Evolutionary conservation across 1,139 yeast species (phyloP), one percentile per base, ranked within the genome.

Genomic region (Suhomyces anneliseae): DNA sequence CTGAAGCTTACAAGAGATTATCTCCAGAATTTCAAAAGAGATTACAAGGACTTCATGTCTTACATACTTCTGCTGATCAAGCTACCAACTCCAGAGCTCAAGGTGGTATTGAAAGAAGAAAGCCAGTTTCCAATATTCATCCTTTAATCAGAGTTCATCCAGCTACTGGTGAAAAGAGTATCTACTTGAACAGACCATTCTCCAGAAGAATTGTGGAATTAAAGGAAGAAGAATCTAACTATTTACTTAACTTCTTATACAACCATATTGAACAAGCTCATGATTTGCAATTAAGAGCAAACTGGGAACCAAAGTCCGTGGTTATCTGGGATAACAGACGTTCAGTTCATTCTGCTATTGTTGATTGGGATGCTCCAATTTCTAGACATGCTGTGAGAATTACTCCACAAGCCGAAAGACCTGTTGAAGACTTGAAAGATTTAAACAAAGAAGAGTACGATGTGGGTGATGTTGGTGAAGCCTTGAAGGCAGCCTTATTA

Each of bases 81-180:
- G 66, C 66, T 7, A 47, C 52, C 38, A 59, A 61, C 55, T 64
- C 76, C 11, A 58, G 68, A 44, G 54, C 50, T 27, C 69, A 64
- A 46, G 78, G 78, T 27, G 78, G 77, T 27, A 60, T 71, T 43
- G 74, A 69, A 54, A 69, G 76, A 63, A 68, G 78, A 59, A 65
- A 65, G 48, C 73, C 78, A 3, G 77, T 70, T 9, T 68, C 72
- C 26, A 66, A 69, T 53, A 69, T 73, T 42, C 87, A 81, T 55
- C 86, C 86, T 8, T 68, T 81, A 54, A 75, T 82, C 40, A 74
- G 85, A 61, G 69, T 73, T 11, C 84, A 81, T 55, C 85, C 86
- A 12, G 84, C 74, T 14, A 80, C 85, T 10, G 73, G 74, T 42
- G 72, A 72, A 52, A 82, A 81, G 60, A 66, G 75, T 35, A 65